Conservation (phyloP, 352 stramenopile genomes). For the Peronospora destructor region DNA sequence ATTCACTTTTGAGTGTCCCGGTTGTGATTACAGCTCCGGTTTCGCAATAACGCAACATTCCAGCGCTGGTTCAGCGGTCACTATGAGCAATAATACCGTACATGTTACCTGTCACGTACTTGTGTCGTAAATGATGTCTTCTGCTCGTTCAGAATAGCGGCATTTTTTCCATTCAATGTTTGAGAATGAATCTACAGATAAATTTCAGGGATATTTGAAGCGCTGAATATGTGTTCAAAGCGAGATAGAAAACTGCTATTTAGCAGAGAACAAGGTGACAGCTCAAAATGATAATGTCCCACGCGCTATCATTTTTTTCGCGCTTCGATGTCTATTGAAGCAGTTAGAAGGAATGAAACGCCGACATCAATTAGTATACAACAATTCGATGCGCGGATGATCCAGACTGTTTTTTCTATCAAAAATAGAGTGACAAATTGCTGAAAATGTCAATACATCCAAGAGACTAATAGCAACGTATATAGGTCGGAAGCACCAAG, state of each 20-base stretch:
- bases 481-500: too few relatives aligned
- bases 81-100: constrained; percentile 1
- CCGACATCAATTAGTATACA: too few relatives aligned
- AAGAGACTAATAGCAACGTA: too few relatives aligned
- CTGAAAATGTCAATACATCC: too few relatives aligned
- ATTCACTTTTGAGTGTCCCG: constrained; percentile 38
- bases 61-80: background rate
- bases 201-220: constrained; percentile 47
- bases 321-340: too few relatives aligned
- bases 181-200: constrained; percentile 36
- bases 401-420: too few relatives aligned
- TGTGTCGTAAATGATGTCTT: constrained; percentile 1
- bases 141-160: constrained; percentile 9
- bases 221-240: constrained; percentile 49
- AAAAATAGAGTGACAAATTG: too few relatives aligned
- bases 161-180: constrained; percentile 10
- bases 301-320: too few relatives aligned
- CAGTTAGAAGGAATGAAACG: too few relatives aligned
- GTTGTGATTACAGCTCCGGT: constrained; percentile 45
- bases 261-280: too few relatives aligned
- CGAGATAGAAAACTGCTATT: constrained; percentile 37
- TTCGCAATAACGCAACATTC: constrained; percentile 12
- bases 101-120: background rate
- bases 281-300: constrained; percentile 18
- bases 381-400: too few relatives aligned